Evolutionary conservation across 805 yeast species (phyloP).

Genomic region (Komagataella pastoris): DNA sequence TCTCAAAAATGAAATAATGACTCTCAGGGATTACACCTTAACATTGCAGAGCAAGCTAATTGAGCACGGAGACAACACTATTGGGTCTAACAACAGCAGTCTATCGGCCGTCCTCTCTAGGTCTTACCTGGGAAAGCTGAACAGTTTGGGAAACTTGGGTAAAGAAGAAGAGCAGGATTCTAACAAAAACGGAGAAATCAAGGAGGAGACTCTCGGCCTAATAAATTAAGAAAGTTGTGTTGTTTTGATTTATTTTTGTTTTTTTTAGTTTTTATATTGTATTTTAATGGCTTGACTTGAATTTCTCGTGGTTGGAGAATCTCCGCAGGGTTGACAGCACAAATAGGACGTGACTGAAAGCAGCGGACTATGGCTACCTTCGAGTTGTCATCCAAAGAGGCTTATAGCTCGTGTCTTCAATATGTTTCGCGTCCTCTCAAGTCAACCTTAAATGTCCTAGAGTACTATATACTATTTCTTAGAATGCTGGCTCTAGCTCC

Average conservation of each 20-base stretch:
- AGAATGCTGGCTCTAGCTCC: no score
- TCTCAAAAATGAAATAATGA: conserved; percentile 57
- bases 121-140: not conserved
- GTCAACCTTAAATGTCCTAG: no score
- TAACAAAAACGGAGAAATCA: not conserved
- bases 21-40: conserved; percentile 59
- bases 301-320: not conserved
- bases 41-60: conserved; percentile 57
- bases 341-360: no score
- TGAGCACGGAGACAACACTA: conserved; percentile 14
- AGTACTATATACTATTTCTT: no score
- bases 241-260: not conserved
- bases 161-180: not conserved
- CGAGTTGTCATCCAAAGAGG: no score
- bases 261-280: not conserved
- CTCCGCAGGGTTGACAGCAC: no score
- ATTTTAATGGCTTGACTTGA: not conserved
- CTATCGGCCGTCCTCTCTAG: not conserved
- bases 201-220: not conserved
- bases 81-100: not conserved
- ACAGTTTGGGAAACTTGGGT: not conserved
- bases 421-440: no score
- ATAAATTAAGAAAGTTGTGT: not conserved
- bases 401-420: no score
- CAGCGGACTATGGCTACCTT: no score